Base-by-base conservation (phyloP, 257 asterid species). In the Dorcoceras hygrometricum region DNA sequence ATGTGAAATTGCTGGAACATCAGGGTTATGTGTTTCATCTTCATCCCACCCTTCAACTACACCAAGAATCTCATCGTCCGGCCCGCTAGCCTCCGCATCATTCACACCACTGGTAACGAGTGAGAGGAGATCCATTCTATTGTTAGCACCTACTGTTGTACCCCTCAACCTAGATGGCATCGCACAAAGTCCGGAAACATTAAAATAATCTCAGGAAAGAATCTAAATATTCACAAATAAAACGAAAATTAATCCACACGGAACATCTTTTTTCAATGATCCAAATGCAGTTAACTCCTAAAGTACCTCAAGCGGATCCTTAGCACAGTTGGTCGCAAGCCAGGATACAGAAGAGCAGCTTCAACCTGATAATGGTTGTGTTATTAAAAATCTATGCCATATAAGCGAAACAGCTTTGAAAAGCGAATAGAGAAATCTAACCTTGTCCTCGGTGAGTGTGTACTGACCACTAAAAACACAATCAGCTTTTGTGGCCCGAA, bases 291-390 rank as follows among this genome's bases (percentile, higher is more conserved):
- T 24, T 26, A 66, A 61, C 32, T 25, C 51, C 32, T 55, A 39
- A 59, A 39, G 59, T 80, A 91, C 99, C 97, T 86, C 75, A 93
- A 70, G 64, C 95, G 99, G 78, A 86, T 80, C 75, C 99, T 85
- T 78, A 83, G 70, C 53, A 88, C 97, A 55, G 99, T 93, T 56
- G 90, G 96, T 55, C 95, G 90, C 80, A 62, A n/a, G n/a, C 99
- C 99, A 56, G 99, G 95, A 78, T 93, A 93, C 77, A 93, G 61
- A 70, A 86, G 71, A 18, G 99, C 99, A 81, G 99, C 91, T 83
- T 86, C 97, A 75, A 90, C 95, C 99, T 93, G 78, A 69, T 71
- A 72, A 59, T 22, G 32, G 56, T 46, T 25, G 63, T 27, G 5
- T 62, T 68, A 34, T 56, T 61, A 7, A 43, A 20, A 22, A 28